A percentile compares a stretch with the other conserved stretches of the same genome.
These are phyloP conservation scores for Calonectria hawksworthii DNA, from an alignment of 2,329 filamentous ascomycete genomes.

Conservation along the genomic window DNA sequence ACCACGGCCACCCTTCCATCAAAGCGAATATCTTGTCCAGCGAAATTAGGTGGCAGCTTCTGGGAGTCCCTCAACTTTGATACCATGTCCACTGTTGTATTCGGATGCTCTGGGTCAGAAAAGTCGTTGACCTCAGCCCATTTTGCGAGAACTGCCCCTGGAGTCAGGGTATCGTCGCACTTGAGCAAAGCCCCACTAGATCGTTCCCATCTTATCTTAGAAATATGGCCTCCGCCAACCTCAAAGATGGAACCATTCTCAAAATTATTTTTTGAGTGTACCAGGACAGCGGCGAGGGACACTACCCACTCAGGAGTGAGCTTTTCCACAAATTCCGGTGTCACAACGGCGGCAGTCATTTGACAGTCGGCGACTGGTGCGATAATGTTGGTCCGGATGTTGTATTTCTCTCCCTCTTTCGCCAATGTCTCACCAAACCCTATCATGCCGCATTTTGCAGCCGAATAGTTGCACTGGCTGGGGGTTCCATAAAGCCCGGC, in stretches of 20 bases:
- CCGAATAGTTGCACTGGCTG: slow-evolving; percentile 96
- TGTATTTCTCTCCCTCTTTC: slow-evolving; percentile 98
- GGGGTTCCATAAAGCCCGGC: slow-evolving; percentile 96
- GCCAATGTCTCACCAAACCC: slow-evolving; percentile 98
- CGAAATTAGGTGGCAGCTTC: slow-evolving; percentile 79
- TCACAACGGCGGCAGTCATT: slow-evolving; percentile 96
- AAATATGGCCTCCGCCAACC: slow-evolving; percentile 89
- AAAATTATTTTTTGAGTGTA: slow-evolving; percentile 83
- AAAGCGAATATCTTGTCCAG: slow-evolving; percentile 83
- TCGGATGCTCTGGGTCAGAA: slow-evolving; percentile 82
- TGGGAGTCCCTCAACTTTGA: slow-evolving; percentile 84
- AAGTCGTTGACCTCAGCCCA: slow-evolving; percentile 93
- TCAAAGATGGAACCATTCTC: slow-evolving; percentile 95
- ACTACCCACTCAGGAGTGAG: slow-evolving; percentile 96
- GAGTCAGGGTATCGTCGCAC: slow-evolving; percentile 88
- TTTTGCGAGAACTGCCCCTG: slow-evolving; percentile 87
- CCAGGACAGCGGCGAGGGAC: slow-evolving; percentile 88
- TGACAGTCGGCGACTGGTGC: slow-evolving; percentile 94
- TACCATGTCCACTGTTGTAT: slow-evolving; percentile 89
- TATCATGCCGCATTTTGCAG: slow-evolving; percentile 94
- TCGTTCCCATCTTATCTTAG: slow-evolving; percentile 96
- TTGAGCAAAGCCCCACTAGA: slow-evolving; percentile 89
- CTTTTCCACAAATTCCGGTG: slow-evolving; percentile 85
- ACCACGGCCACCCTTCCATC: slow-evolving; percentile 88
- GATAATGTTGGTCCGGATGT: slow-evolving; percentile 95